These are phyloP conservation scores for Oryza rufipogon DNA, from an alignment of 176 grass and related monocot genomes.

Conservation along the genomic window DNA sequence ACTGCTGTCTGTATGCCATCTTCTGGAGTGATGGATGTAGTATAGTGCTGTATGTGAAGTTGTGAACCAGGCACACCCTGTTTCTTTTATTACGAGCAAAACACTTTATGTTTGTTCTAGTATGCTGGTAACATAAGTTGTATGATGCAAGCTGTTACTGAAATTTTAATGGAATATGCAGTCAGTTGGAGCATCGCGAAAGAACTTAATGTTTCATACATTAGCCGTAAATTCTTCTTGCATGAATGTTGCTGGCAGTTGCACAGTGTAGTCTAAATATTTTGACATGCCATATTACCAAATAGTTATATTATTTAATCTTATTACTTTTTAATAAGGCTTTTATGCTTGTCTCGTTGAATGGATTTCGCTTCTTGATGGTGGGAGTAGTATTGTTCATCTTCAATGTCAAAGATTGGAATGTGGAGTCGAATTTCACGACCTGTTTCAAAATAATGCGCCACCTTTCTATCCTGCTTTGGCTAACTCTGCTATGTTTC, in stretches of 20 bases:
- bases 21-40: conserved; percentile 17
- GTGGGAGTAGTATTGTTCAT: background rate
- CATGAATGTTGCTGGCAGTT: background rate
- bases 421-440: background rate
- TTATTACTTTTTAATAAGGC: background rate
- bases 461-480: conserved; percentile 12
- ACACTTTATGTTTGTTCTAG: conserved; percentile 9
- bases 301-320: background rate
- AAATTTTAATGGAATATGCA: conserved; percentile 22
- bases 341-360: background rate
- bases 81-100: conserved; percentile 12
- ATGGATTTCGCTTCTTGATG: conserved; percentile 21
- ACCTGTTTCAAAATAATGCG: background rate
- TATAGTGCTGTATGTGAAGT: background rate
- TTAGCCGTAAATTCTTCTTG: conserved; percentile 11
- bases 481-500: conserved; percentile 9
- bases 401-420: background rate
- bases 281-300: background rate
- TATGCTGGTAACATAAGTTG: background rate
- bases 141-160: background rate
- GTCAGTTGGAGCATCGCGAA: conserved; percentile 28
- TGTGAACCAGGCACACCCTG: background rate
- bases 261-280: conserved; percentile 13
- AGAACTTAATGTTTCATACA: background rate
- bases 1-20: background rate